Conservation (phyloP, 2,329 filamentous ascomycete genomes). For the Macrophomina phaseolina region DNA sequence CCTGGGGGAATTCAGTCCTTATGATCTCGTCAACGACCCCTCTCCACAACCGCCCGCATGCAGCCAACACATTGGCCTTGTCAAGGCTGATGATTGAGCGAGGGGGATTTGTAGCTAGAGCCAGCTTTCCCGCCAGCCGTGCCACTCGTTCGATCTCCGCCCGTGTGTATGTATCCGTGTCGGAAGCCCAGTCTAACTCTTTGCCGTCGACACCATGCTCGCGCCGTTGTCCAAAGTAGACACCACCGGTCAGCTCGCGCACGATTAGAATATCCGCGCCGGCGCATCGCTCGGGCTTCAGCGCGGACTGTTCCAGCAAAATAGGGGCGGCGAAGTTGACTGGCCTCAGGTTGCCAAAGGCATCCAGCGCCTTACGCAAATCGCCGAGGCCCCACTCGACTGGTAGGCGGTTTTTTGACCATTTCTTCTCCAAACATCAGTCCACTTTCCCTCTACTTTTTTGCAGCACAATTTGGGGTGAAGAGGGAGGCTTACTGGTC, state of each 20-base stretch:
- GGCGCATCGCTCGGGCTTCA: conserved; percentile 83
- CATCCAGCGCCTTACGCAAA: conserved; percentile 90
- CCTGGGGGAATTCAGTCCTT: conserved; percentile 83
- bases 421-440: too few species aligned
- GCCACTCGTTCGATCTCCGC: conserved; percentile 88
- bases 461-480: too few species aligned
- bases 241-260: conserved; percentile 87
- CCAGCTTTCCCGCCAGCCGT: conserved; percentile 79
- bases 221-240: conserved; percentile 91
- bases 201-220: conserved; percentile 75
- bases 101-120: conserved; percentile 75
- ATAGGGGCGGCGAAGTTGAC: conserved; percentile 93
- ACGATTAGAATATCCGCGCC: conserved; percentile 93
- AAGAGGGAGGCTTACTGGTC: conserved; percentile 63
- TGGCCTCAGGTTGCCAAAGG: conserved; percentile 93
- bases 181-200: conserved; percentile 63
- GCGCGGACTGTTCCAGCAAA: conserved; percentile 82
- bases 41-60: conserved; percentile 79
- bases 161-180: conserved; percentile 88
- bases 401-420: too few species aligned
- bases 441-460: too few species aligned
- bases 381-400: conserved; percentile 84
- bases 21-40: conserved; percentile 86
- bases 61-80: conserved; percentile 96
- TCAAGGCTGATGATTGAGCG: conserved; percentile 85